Percentiles rank a stretch among this genome's conserved stretches.
phyloP scores from a whole-genome alignment of 2,329 filamentous ascomycete species.

The Fusarium marasasianum region DNA sequence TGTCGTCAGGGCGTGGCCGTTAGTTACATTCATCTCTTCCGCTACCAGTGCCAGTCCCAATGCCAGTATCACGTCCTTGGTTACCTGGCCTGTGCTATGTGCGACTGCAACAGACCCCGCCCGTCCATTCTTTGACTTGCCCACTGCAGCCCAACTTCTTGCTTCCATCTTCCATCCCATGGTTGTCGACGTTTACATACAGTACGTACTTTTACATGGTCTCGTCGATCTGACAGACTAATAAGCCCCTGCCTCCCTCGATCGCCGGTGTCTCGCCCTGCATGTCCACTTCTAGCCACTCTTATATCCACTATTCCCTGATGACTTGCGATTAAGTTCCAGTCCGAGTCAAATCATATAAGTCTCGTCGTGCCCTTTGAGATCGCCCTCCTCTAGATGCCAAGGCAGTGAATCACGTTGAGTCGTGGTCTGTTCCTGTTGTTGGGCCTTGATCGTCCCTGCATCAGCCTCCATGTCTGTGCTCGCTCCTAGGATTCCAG shows the following conservation, averaged over 20 bases:
- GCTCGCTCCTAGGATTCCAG: constrained; percentile 29
- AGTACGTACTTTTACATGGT: constrained; percentile 3
- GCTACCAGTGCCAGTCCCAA: neutral
- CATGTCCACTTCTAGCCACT: constrained; percentile 20
- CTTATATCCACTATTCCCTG: constrained; percentile 26
- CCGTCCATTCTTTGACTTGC: constrained; percentile 17
- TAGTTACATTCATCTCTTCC: constrained; percentile 33
- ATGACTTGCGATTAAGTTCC: constrained; percentile 32
- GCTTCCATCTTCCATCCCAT: constrained; percentile 15
- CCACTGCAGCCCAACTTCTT: constrained; percentile 27
- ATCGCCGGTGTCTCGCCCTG: constrained; percentile 25
- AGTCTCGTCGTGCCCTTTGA: constrained; percentile 21
- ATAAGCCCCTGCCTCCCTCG: constrained; percentile 32
- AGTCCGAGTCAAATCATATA: constrained; percentile 32
- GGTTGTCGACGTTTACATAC: constrained; percentile 8
- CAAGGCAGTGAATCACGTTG: constrained; percentile 13
- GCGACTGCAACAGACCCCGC: constrained; percentile 40
- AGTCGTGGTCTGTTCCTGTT: constrained; percentile 24
- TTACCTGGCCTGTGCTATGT: constrained; percentile 36
- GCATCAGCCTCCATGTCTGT: constrained; percentile 26
- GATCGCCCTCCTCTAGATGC: neutral
- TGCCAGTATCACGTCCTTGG: constrained; percentile 28
- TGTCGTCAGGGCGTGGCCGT: constrained; percentile 33
- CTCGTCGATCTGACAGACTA: constrained; percentile 17
- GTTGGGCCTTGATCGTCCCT: constrained; percentile 7